Percentiles rank a stretch among this genome's conserved stretches.
Conservation (phyloP, 352 stramenopile genomes). For the Globisporangium middletonii region DNA sequence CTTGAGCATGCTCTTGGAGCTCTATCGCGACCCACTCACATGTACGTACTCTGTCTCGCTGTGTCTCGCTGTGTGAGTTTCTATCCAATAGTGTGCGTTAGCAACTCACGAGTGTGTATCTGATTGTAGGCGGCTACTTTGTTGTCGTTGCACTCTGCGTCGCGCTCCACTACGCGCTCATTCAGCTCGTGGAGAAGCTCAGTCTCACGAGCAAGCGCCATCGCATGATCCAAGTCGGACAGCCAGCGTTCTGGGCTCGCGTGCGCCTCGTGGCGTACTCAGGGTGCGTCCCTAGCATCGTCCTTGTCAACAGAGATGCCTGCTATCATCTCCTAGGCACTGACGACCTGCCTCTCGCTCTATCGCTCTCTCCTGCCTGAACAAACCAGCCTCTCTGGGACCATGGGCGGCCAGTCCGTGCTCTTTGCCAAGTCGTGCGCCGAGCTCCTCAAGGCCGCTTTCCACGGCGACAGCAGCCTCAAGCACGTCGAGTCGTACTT, state of each 20-base stretch:
- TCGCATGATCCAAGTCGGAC: conserved; percentile 70
- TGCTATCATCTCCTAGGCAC: too few species aligned
- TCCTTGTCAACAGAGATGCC: neutral
- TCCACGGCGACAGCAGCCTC: conserved; percentile 61
- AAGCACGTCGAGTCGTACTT: conserved; percentile 60
- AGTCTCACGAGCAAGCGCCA: conserved; percentile 67
- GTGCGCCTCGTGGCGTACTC: conserved; percentile 75
- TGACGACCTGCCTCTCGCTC: neutral
- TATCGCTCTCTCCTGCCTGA: too few species aligned
- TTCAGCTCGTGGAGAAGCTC: conserved; percentile 59
- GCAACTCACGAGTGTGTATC: neutral
- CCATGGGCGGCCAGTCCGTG: conserved; percentile 76
- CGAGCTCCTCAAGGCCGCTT: conserved; percentile 65
- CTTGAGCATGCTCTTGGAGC: conserved; percentile 63
- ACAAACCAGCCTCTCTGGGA: conserved; percentile 40
- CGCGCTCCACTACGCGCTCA: conserved; percentile 47
- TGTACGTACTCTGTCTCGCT: conserved; percentile 15
- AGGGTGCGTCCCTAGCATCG: conserved; percentile 17
- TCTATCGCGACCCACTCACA: conserved; percentile 74
- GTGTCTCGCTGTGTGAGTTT: neutral
- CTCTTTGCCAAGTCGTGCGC: conserved; percentile 83
- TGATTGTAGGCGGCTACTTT: conserved; percentile 38
- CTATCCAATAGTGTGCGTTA: neutral
- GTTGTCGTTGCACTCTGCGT: conserved; percentile 51
- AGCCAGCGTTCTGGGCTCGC: conserved; percentile 51